A percentile compares a stretch with the other conserved stretches of the same genome.
Conservation (phyloP, 1,139 yeast species). For the Blastobotrys malaysiensis region DNA sequence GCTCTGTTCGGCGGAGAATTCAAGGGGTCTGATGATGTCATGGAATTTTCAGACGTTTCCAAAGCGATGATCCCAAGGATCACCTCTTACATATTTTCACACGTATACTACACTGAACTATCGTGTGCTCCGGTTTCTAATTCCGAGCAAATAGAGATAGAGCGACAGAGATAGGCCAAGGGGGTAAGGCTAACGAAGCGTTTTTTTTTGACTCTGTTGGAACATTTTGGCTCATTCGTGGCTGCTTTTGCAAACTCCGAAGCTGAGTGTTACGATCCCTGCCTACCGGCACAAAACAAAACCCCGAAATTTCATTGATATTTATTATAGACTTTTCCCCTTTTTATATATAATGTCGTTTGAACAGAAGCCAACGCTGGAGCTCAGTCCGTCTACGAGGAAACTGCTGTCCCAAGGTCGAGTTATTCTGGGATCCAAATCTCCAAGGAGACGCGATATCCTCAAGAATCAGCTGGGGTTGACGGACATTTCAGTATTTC, state of each 20-base stretch:
- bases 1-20: too few species aligned
- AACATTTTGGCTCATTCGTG: neutral
- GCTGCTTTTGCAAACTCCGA: neutral
- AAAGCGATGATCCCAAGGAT: neutral
- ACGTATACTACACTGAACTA: neutral
- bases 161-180: neutral
- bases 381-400: neutral
- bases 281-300: neutral
- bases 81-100: neutral
- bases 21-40: neutral
- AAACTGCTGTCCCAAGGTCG: constrained; percentile 16
- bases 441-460: constrained; percentile 74
- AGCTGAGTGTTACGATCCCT: too few species aligned
- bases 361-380: neutral
- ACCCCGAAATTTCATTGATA: neutral
- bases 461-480: constrained; percentile 57
- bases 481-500: constrained; percentile 41
- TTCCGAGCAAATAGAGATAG: too few species aligned
- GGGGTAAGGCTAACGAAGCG: too few species aligned
- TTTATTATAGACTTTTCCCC: constrained; percentile 3
- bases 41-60: neutral
- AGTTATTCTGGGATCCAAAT: constrained; percentile 72
- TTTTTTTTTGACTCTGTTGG: neutral
- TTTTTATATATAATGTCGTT: neutral
- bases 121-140: too few species aligned